Conservation (phyloP, 495 filamentous ascomycete genomes). For the Aspergillus steynii region DNA sequence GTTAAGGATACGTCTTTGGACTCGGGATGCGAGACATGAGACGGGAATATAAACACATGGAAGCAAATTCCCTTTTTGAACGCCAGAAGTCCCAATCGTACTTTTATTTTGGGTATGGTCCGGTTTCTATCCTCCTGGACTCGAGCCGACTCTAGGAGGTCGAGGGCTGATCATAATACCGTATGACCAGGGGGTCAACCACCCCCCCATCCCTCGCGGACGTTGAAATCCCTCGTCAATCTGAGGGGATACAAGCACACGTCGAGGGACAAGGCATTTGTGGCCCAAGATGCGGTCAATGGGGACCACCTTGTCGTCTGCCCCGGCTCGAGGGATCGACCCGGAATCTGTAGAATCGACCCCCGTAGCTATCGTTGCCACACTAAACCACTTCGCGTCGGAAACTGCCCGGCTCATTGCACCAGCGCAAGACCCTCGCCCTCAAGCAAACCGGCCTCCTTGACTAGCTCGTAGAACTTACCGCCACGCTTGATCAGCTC, state of each 20-base stretch:
- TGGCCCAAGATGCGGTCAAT: background rate
- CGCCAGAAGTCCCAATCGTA: background rate
- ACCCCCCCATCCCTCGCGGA: background rate
- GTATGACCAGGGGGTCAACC: background rate
- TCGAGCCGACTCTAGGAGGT: background rate
- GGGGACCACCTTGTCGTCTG: background rate
- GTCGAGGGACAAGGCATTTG: background rate
- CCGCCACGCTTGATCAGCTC: slow-evolving; percentile 53
- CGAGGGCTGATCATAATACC: background rate
- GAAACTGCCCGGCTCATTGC: slow-evolving; percentile 13
- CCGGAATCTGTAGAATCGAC: slow-evolving; percentile 5
- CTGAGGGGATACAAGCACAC: background rate
- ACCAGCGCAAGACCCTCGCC: slow-evolving; percentile 36
- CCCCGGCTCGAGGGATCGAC: slow-evolving; percentile 1
- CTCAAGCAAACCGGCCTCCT: slow-evolving; percentile 56
- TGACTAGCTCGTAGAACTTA: slow-evolving; percentile 58
- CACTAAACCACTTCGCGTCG: background rate
- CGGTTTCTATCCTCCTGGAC: background rate
- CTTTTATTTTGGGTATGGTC: background rate
- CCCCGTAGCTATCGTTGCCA: background rate
- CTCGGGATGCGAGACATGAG: background rate
- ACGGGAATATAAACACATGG: background rate
- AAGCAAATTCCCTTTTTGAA: background rate
- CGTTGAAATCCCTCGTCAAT: background rate
- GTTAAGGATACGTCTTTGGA: background rate